These are phyloP conservation scores for Candida germanica DNA, from an alignment of 805 yeast species.

Conservation along the genomic window DNA sequence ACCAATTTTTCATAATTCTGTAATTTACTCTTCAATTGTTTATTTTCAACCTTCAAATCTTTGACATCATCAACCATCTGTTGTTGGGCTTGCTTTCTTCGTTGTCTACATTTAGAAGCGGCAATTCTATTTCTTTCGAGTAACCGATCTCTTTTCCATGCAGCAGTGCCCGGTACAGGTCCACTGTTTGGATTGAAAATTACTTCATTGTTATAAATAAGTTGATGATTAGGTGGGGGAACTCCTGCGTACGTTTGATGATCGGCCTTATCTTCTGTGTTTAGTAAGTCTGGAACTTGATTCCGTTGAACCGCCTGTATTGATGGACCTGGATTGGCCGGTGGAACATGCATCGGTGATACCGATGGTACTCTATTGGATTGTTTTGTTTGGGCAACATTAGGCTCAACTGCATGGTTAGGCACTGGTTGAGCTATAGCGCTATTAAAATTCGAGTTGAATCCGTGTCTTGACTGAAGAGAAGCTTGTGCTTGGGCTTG, in stretches of 20 bases:
- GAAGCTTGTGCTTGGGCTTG: background rate
- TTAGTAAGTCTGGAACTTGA: background rate
- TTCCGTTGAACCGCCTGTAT: background rate
- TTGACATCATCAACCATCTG: conserved; percentile 61
- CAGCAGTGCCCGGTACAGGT: conserved; percentile 61
- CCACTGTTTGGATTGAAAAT: conserved; percentile 52
- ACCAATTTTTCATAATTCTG: conserved; percentile 11
- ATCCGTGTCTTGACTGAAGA: background rate
- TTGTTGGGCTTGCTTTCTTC: conserved; percentile 66
- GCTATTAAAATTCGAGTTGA: background rate
- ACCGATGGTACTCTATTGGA: background rate
- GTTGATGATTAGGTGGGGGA: conserved; percentile 48
- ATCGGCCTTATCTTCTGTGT: background rate
- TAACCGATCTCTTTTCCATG: conserved; percentile 63
- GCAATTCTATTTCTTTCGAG: conserved; percentile 66
- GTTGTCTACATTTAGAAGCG: conserved; percentile 64
- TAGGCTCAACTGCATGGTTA: background rate
- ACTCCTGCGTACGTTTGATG: conserved; percentile 31
- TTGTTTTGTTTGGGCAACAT: background rate
- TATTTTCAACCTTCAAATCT: conserved; percentile 40
- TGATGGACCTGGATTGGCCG: background rate
- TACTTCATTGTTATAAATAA: conserved; percentile 54
- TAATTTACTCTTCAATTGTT: conserved; percentile 7
- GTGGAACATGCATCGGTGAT: background rate
- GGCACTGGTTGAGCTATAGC: too few relatives aligned